These are phyloP conservation scores for Xylaria multiplex DNA, from an alignment of 2,329 filamentous ascomycete species.

Conservation along the genomic window DNA sequence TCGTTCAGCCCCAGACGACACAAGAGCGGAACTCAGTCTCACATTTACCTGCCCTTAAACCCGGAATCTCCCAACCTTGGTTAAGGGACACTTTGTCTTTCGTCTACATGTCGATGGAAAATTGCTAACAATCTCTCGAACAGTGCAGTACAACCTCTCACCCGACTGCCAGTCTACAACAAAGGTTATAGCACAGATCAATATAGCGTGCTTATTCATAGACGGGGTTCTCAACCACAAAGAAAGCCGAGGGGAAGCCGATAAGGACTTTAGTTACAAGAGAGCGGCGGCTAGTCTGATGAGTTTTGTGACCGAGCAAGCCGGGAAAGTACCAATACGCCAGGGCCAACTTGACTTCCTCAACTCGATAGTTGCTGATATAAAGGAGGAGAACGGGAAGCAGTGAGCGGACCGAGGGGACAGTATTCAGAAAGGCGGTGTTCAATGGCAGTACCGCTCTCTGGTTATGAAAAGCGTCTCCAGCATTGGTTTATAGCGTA, in stretches of 20 bases:
- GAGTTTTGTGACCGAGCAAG: neutral
- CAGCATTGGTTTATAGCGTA: too few species aligned
- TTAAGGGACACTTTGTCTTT: neutral
- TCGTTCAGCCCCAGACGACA: too few species aligned
- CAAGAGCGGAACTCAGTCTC: too few species aligned
- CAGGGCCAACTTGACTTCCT: too few species aligned
- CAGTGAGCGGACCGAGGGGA: neutral
- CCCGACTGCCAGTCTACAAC: neutral
- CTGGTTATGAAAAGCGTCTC: too few species aligned
- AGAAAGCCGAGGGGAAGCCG: neutral
- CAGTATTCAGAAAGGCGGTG: too few species aligned
- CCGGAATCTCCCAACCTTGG: neutral
- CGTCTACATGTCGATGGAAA: neutral
- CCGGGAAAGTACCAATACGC: too few species aligned
- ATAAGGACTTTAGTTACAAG: too few species aligned
- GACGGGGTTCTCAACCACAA: neutral
- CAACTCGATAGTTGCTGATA: too few species aligned
- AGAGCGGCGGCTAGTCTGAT: neutral
- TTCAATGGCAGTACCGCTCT: too few species aligned
- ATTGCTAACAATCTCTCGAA: neutral
- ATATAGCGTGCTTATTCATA: conserved; percentile 22
- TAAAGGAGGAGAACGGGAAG: too few species aligned
- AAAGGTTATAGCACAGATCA: neutral
- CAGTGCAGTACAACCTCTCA: conserved; percentile 20
- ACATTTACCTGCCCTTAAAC: neutral